Evolutionary conservation across 1,284 basidiomycete genomes (phyloP).

Genomic region (Melampsora americana): DNA sequence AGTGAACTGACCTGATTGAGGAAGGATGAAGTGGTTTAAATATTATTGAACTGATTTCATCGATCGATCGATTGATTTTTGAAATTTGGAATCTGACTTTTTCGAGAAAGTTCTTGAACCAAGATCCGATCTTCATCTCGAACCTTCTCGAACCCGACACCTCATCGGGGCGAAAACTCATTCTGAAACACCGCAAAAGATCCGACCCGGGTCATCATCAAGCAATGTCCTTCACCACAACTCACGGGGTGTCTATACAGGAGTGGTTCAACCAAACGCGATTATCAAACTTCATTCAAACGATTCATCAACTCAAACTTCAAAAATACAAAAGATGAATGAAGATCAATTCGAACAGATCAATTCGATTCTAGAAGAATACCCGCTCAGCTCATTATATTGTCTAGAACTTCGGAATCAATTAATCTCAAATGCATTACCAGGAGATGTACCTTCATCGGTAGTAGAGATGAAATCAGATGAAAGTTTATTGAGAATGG

Average conservation of each 20-base stretch:
- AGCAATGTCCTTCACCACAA: too few species aligned
- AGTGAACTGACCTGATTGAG: too few species aligned
- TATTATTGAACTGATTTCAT: too few species aligned
- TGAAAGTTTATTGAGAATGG: conserved; percentile 1
- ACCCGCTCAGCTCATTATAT: conserved; percentile 21
- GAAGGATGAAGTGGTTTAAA: too few species aligned
- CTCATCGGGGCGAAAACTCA: too few species aligned
- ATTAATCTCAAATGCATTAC: conserved; percentile 15
- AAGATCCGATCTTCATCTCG: too few species aligned
- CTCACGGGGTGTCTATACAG: not conserved
- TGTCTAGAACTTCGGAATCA: conserved; percentile 21
- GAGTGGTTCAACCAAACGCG: not conserved
- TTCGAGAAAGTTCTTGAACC: too few species aligned
- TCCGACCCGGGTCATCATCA: too few species aligned
- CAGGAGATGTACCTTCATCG: conserved; percentile 27
- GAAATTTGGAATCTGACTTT: too few species aligned
- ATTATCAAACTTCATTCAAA: not conserved
- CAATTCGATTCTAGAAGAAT: conserved; percentile 22
- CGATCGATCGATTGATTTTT: too few species aligned
- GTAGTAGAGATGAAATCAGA: conserved; percentile 29
- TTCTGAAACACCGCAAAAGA: too few species aligned
- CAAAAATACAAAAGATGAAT: not conserved
- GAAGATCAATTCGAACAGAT: conserved; percentile 16
- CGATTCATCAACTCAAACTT: not conserved
- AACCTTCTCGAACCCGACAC: too few species aligned